Evolutionary conservation across 306 rosid species (phyloP).

Genomic region (Datisca glomerata): DNA sequence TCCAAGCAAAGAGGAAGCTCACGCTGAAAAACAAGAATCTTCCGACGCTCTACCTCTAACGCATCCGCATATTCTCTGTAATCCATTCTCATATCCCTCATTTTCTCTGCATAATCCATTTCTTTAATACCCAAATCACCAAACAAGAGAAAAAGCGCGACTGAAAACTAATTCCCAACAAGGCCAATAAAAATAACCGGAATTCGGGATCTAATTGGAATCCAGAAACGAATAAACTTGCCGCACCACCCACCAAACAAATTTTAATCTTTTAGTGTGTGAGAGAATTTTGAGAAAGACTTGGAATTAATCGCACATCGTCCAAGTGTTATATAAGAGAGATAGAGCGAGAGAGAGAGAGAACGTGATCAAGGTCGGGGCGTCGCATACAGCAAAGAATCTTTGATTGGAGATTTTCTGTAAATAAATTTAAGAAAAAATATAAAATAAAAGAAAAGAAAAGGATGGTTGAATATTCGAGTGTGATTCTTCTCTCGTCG

Average conservation of each 20-base stretch:
- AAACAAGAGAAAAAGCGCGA: constrained; percentile 19
- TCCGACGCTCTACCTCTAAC: constrained; percentile 29
- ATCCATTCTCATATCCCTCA: constrained; percentile 3
- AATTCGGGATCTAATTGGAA: constrained; percentile 54
- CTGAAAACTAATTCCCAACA: background rate
- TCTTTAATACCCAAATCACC: constrained; percentile 6
- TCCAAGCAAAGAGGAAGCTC: constrained; percentile 80
- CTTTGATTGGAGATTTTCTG: constrained; percentile 31
- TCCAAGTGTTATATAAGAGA: no score
- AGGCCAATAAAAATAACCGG: constrained; percentile 5
- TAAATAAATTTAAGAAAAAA: no score
- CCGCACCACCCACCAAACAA: background rate
- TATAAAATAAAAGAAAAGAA: no score
- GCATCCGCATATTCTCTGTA: constrained; percentile 1
- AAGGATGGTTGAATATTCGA: no score
- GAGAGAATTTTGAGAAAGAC: constrained; percentile 3
- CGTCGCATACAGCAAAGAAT: constrained; percentile 74
- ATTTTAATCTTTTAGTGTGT: background rate
- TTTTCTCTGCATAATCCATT: background rate
- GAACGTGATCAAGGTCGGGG: constrained; percentile 52
- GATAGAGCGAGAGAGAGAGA: background rate
- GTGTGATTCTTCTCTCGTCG: no score
- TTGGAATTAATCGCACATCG: background rate
- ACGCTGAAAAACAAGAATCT: constrained; percentile 58
- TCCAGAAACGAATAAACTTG: constrained; percentile 50